Conservation (phyloP, 345 rosid genomes). For the Eucalyptus curtisii region DNA sequence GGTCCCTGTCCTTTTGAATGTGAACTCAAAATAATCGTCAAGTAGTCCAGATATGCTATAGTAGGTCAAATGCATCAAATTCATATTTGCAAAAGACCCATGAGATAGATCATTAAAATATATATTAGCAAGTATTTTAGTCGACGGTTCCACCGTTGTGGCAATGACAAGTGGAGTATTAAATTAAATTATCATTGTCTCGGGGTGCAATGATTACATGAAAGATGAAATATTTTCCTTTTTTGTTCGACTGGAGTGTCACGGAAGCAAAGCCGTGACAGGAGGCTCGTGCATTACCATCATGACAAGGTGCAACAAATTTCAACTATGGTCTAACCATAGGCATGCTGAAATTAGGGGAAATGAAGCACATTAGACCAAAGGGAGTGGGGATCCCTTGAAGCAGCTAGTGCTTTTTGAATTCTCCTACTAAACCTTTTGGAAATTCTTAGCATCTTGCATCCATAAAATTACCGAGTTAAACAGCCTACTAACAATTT, state of each 20-base stretch:
- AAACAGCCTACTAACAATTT: background rate
- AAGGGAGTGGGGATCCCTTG: background rate
- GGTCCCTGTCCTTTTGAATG: background rate
- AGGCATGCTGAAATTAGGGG: background rate
- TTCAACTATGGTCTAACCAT: background rate
- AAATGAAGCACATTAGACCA: background rate
- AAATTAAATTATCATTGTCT: background rate
- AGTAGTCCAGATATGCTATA: background rate
- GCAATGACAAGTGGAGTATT: background rate
- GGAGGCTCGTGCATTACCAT: background rate
- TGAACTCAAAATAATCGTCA: background rate
- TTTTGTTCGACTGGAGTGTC: background rate
- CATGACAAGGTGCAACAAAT: background rate
- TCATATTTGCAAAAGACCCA: background rate
- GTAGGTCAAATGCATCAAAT: background rate
- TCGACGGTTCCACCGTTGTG: accelerated
- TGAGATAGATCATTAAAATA: background rate
- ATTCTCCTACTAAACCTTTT: background rate
- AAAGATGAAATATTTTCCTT: background rate
- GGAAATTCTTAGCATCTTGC: background rate
- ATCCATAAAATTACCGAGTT: background rate
- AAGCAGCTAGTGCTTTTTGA: background rate
- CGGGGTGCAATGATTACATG: accelerated
- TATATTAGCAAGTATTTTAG: background rate
- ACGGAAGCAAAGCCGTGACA: background rate